Conservation (phyloP, 345 rosid species). For the Durio zibethinus region DNA sequence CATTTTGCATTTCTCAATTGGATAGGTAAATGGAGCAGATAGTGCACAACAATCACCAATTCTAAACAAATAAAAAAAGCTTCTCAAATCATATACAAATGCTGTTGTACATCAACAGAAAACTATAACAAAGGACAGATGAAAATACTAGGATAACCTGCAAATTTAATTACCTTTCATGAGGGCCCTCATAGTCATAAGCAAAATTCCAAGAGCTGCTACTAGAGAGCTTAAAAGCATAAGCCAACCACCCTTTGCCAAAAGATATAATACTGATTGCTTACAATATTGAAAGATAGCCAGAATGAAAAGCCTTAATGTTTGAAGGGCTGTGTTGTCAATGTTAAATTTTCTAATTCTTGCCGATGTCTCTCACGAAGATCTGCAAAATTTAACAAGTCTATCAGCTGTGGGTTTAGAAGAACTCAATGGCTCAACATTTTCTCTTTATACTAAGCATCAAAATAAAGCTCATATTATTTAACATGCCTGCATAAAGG, state of each 20-base stretch:
- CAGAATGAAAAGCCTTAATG: conserved; percentile 60
- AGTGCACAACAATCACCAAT: not conserved
- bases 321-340: conserved; percentile 69
- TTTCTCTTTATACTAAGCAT: not conserved
- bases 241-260: conserved; percentile 73
- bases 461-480: not conserved
- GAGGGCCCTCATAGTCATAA: conserved; percentile 79
- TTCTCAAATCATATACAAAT: not conserved
- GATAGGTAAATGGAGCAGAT: not conserved
- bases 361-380: conserved; percentile 54
- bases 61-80: not conserved
- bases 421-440: not conserved
- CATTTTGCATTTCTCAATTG: conserved; percentile 5
- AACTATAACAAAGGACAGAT: not conserved
- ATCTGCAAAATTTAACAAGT: conserved; percentile 37
- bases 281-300: conserved; percentile 57
- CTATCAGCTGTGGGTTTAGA: conserved; percentile 3
- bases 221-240: conserved; percentile 46
- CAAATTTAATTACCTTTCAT: conserved; percentile 58
- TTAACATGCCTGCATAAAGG: not conserved
- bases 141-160: not conserved
- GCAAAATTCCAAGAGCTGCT: conserved; percentile 44
- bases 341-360: conserved; percentile 68
- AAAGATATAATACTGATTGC: conserved; percentile 46
- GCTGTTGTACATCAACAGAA: not conserved